phyloP scores from a whole-genome alignment of 2,329 filamentous ascomycete species.

The Cladorrhinum sp. region DNA sequence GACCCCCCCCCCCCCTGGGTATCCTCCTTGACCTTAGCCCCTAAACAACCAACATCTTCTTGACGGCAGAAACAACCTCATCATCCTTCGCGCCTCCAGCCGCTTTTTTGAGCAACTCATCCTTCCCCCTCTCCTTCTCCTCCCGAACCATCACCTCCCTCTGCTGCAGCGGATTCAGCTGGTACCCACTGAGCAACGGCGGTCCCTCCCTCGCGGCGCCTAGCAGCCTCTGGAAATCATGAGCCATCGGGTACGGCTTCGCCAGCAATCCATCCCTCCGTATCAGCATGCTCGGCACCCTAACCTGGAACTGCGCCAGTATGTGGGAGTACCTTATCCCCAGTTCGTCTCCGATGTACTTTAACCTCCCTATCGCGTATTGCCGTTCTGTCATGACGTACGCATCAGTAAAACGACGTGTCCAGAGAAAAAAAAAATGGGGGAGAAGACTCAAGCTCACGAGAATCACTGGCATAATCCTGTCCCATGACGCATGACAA shows the following conservation, averaged over 20 bases:
- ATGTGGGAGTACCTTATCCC: conserved; percentile 58
- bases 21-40: no score
- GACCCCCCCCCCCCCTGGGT: no score
- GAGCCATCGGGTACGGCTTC: conserved; percentile 40
- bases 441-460: conserved; percentile 9
- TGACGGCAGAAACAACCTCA: not conserved
- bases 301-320: conserved; percentile 53
- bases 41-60: conserved; percentile 3
- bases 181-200: conserved; percentile 34
- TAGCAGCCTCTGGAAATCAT: conserved; percentile 46
- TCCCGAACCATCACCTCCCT: conserved; percentile 47
- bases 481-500: conserved; percentile 52
- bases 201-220: conserved; percentile 36
- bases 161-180: conserved; percentile 46
- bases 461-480: conserved; percentile 58
- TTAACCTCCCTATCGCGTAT: conserved; percentile 53
- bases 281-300: conserved; percentile 62
- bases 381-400: conserved; percentile 39
- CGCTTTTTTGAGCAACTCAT: conserved; percentile 41
- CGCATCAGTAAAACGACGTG: not conserved
- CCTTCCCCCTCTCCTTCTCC: conserved; percentile 42
- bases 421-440: not conserved
- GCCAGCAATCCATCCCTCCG: conserved; percentile 50
- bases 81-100: not conserved
- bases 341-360: conserved; percentile 52